Evolutionary conservation across 108 stramenopile species (phyloP), one percentile per base, ranked within the genome.

Genomic region (Cyclotella choctawhatcheeana): DNA sequence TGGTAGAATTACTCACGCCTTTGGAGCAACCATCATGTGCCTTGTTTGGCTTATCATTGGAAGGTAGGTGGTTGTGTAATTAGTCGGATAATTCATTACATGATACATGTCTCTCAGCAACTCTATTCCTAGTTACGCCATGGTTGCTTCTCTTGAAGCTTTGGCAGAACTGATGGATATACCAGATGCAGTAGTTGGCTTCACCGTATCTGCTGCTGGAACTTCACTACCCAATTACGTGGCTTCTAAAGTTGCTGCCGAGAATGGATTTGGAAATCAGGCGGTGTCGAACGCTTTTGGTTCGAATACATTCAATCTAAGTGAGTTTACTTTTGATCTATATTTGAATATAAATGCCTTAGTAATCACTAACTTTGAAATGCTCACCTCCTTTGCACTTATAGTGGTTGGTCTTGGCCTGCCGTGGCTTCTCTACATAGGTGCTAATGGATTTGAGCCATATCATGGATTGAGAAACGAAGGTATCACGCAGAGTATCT

Each of bases 201-300:
- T 86, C 40, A 93, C 91, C 5, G 81, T 93, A 10, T 85, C 85
- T 34, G 91, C 91, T 14, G 89, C 89, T 63, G 91, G 89, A 59
- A 83, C 79, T 44, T 81, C 72, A 27, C 51, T 74, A 26, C 83
- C 83, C 40, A 79, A 84, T 55, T 69, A 58, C 48, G 27, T 71
- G 84, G 25, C 91, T 84, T 29, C 84, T 34, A 81, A 84, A 55
- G 85, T 90, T 27, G 89, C 89, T 27, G 92, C 94, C 21, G 74
- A 81, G 56, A 84, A 83, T 48, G 94, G 94, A 24, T 85, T 91
- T 52, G 86, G 89, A 3, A 88, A 93, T 69, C 87, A 88, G 81
- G 94, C 94, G 44, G 89, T 95, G 16, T 84, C 86, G 4, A 92
- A 91, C 71, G 89, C 90, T 5, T 86, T 95, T 64, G 91, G 94